Evolutionary conservation across 1,139 yeast species (phyloP), one percentile per base, ranked within the genome.

Genomic region (Saccharomyces hybrid): DNA sequence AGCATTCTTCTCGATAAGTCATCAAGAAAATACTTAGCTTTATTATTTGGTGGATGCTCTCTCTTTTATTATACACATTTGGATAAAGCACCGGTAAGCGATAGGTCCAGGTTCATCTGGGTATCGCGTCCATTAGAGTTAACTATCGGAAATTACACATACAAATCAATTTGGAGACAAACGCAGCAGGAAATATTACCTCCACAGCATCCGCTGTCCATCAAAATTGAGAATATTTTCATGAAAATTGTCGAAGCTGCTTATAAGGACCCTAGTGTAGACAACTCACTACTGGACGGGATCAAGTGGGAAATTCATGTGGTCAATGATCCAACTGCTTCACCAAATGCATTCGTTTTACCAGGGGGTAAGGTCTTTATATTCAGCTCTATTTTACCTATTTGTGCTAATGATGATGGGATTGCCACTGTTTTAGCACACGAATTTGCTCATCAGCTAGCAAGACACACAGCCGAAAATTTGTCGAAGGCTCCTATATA

Each of bases 291-390:
- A 47, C 47, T 69, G 28, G 61, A 64, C 25, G 67, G 62, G 11
- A 52, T 73, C 27, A 76, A 86, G 49, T 93, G 99, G 99, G 75
- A 81, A 60, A 82, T 93, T 42, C 90, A 89, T 69, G 88, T 95
- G 28, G 82, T 93, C 48, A 78, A 84, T 59, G 88, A 85, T 62
- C 83, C 85, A 5, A 71, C 68, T 9, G 73, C 76, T 16, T 88
- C 96, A 3, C 98, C 99, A 1, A 93, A 93, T 71, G 99, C 99
- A 1, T 93, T 95, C 71, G 96, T 93, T 28, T 75, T 93, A 52
- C 98, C 98, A 25, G 93, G 95, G 56, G 99, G 99, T 11, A 91
- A 91, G 70, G 96, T 95, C 48, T 93, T 93, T 71, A 89, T 93
- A 20, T 88, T 88, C 64, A 78, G 85, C 51, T 82, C 88, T 20